Percentiles rank a stretch among this genome's conserved stretches.
Conservation (phyloP, 1,284 basidiomycete genomes). For the Pterulicium gracile region DNA sequence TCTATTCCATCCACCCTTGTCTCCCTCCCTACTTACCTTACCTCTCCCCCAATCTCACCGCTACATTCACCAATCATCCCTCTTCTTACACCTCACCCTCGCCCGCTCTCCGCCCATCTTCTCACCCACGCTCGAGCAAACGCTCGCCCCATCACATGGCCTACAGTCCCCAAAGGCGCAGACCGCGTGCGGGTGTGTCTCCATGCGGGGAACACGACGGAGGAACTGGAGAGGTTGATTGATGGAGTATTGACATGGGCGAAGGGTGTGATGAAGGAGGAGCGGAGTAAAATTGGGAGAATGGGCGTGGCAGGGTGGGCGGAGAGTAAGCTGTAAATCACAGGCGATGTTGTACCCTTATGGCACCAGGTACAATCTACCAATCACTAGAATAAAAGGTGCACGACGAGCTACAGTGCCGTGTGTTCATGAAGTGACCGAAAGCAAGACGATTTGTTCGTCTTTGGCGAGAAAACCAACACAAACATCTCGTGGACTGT, state of each 20-base stretch:
- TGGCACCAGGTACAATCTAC: too few relatives aligned
- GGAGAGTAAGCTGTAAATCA: constrained; percentile 2
- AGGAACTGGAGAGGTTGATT: constrained; percentile 52
- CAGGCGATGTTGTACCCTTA: too few relatives aligned
- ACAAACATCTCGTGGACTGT: too few relatives aligned
- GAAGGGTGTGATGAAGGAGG: constrained; percentile 14
- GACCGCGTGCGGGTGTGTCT: constrained; percentile 81
- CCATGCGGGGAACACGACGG: constrained; percentile 60
- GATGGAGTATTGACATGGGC: constrained; percentile 43
- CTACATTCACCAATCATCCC: constrained; percentile 67
- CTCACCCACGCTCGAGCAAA: constrained; percentile 45
- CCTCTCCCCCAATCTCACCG: constrained; percentile 8
- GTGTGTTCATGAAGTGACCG: too few relatives aligned
- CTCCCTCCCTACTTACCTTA: constrained; percentile 23
- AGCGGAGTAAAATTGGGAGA: not conserved
- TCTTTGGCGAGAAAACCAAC: too few relatives aligned
- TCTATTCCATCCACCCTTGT: constrained; percentile 30
- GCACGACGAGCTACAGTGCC: too few relatives aligned
- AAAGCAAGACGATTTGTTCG: too few relatives aligned
- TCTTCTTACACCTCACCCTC: constrained; percentile 67
- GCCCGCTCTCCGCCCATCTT: constrained; percentile 59
- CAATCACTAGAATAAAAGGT: too few relatives aligned
- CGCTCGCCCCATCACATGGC: constrained; percentile 74
- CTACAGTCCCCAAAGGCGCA: constrained; percentile 75
- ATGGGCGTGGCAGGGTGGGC: not conserved